Percentiles rank a stretch among this genome's conserved stretches.
phyloP scores from a whole-genome alignment of 2,329 filamentous ascomycete species.

The Ophiostoma sp. region DNA sequence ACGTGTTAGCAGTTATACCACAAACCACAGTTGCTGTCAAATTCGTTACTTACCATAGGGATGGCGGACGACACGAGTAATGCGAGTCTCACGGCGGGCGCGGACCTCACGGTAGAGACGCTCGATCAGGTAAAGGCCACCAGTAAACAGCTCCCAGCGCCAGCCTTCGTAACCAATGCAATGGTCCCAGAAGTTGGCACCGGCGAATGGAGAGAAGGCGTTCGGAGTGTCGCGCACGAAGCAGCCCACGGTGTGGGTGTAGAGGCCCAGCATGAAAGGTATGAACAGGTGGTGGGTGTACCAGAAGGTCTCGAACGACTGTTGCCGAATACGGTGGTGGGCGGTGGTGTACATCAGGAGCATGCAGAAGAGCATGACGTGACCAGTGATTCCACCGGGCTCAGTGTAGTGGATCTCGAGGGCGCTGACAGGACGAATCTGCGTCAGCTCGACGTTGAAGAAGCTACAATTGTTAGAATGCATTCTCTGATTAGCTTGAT shows the following conservation, averaged over 20 bases:
- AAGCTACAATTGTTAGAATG: conserved; percentile 60
- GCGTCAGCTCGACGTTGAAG: conserved; percentile 86
- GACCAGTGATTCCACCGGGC: conserved; percentile 88
- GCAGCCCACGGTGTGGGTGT: conserved; percentile 93
- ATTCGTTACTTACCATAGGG: conserved; percentile 65
- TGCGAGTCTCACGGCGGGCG: conserved; percentile 78
- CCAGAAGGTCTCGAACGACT: conserved; percentile 98
- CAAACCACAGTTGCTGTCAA: too few species aligned
- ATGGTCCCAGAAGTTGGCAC: conserved; percentile 79
- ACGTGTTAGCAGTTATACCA: neutral
- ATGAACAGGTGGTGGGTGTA: conserved; percentile 99
- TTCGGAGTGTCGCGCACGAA: conserved; percentile 82
- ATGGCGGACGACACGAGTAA: conserved; percentile 91
- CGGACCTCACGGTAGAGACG: conserved; percentile 90
- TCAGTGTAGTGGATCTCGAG: conserved; percentile 90
- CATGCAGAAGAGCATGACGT: conserved; percentile 99
- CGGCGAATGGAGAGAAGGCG: conserved; percentile 80
- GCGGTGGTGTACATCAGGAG: conserved; percentile 96
- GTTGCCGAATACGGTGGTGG: conserved; percentile 89
- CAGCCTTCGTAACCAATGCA: conserved; percentile 95
- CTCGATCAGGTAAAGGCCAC: conserved; percentile 81
- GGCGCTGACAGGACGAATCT: conserved; percentile 77
- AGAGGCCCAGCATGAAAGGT: conserved; percentile 88
- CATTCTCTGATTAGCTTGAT: neutral
- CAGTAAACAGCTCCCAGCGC: conserved; percentile 92